Evolutionary conservation across 2,329 filamentous ascomycete genomes (phyloP), one percentile per base, ranked within the genome.

Genomic region (Metarhizium humberi): DNA sequence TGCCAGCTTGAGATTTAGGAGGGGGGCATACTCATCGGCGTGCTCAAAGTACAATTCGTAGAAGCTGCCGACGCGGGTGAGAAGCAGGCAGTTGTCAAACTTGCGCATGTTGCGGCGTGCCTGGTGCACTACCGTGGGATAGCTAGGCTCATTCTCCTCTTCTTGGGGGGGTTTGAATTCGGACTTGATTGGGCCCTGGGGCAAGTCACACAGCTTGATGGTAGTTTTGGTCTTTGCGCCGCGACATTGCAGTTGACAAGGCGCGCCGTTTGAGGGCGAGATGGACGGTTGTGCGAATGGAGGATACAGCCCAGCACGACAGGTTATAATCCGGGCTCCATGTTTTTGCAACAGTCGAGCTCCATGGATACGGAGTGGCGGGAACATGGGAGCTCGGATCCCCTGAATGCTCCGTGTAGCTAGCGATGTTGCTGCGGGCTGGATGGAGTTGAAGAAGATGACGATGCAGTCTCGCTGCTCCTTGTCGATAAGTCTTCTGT

Each of bases 1-100:
- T 2, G 87, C 85, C 54, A 95, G 84, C 70, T 96, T 97, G 65
- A 99, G 74, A 64, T 91, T 94, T 60, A 99, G 77, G 48, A 95
- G 75, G 1, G 91, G 88, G 2, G 88, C 92, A 68, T 87, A 88
- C 66, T 96, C 86, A 56, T 95, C 88, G 11, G 95, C 94, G 68
- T 99, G 92, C 64, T 95, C 88, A 69, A 97, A 95, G 73, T 99
- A 99, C 56, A 99, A 76, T 80, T 99, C 94, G 71, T 97, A 99
- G 72, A 99, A 99, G 57, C 92, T 87, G 55, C 94, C 94, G 32
- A 99, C 91, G 55, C 92, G 84, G 4, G 94, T 99, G 57, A 99
- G 74, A 7, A 99, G 71, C 43, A 99, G 88, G 71, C 92, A 97
- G 64, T 95, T 90, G 64, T 85, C 82, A 72, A 95, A 96, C 64